phyloP scores from a whole-genome alignment of 108 stramenopile species.

The Skeletonema grethae region DNA sequence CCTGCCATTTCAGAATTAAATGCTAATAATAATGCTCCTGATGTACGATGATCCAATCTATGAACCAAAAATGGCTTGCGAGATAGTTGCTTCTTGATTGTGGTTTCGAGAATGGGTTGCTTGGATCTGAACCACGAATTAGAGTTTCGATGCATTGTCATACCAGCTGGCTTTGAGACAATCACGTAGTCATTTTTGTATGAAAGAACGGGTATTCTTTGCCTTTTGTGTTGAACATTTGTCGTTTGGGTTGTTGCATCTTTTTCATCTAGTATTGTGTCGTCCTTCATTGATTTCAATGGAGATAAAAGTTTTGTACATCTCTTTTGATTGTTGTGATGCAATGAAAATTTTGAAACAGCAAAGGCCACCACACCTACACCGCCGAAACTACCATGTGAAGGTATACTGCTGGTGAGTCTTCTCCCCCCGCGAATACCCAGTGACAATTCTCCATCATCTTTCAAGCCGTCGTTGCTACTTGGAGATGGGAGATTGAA shows the following conservation, averaged over 20 bases:
- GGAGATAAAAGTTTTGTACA: not conserved
- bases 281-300: not conserved
- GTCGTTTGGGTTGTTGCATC: not conserved
- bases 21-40: slow-evolving; percentile 65
- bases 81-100: slow-evolving; percentile 59
- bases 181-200: slow-evolving; percentile 65
- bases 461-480: not conserved
- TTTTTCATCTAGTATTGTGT: not conserved
- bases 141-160: slow-evolving; percentile 55
- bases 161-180: slow-evolving; percentile 69
- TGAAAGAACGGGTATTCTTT: slow-evolving; percentile 56
- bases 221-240: slow-evolving; percentile 2
- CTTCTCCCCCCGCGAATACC: not conserved
- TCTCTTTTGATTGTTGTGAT: not conserved
- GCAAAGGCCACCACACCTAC: not conserved
- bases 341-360: not conserved
- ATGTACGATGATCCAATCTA: slow-evolving; percentile 82
- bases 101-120: slow-evolving; percentile 45
- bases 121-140: slow-evolving; percentile 25
- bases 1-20: slow-evolving; percentile 60
- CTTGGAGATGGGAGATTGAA: not conserved
- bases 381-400: not conserved
- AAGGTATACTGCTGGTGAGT: not conserved
- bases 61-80: slow-evolving; percentile 74
- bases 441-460: not conserved